A percentile compares a stretch with the other conserved stretches of the same genome.
These are phyloP conservation scores for Cercospora beticola DNA, from an alignment of 2,329 filamentous ascomycete species.

Conservation along the genomic window DNA sequence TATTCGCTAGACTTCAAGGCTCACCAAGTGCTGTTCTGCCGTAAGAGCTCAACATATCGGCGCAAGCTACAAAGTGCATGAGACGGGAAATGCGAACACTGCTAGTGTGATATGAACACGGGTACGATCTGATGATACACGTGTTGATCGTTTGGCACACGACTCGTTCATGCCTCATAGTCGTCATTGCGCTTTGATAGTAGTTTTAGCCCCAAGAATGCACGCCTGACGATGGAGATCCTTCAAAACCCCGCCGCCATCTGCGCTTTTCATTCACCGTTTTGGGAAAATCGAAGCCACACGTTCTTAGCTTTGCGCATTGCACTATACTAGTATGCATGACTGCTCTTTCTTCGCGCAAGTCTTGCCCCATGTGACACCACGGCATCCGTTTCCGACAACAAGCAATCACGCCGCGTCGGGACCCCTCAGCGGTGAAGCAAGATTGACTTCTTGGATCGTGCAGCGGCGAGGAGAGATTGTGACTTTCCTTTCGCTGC, in stretches of 20 bases:
- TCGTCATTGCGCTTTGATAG: not conserved
- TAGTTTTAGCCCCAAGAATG: not conserved
- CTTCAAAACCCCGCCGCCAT: not conserved
- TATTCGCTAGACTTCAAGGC: not conserved
- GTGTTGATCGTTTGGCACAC: not conserved
- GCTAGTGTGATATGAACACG: not conserved
- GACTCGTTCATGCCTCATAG: not conserved
- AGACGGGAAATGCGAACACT: not conserved
- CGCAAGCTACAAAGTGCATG: not conserved
- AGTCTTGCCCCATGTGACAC: not conserved
- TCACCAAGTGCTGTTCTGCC: not conserved
- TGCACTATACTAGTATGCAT: not conserved
- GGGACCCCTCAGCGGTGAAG: conserved; percentile 11
- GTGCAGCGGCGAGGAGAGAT: not conserved
- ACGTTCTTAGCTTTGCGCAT: not conserved
- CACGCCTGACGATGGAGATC: not conserved
- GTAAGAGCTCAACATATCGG: not conserved
- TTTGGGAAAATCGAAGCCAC: not conserved
- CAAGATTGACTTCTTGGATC: conserved; percentile 11
- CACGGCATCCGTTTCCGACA: not conserved
- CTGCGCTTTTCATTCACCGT: not conserved
- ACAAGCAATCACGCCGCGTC: not conserved
- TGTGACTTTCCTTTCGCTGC: not conserved
- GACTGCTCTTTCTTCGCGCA: not conserved
- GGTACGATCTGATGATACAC: not conserved